Evolutionary conservation across 1,139 yeast species (phyloP).

Genomic region (Kodamaea alishanica): DNA sequence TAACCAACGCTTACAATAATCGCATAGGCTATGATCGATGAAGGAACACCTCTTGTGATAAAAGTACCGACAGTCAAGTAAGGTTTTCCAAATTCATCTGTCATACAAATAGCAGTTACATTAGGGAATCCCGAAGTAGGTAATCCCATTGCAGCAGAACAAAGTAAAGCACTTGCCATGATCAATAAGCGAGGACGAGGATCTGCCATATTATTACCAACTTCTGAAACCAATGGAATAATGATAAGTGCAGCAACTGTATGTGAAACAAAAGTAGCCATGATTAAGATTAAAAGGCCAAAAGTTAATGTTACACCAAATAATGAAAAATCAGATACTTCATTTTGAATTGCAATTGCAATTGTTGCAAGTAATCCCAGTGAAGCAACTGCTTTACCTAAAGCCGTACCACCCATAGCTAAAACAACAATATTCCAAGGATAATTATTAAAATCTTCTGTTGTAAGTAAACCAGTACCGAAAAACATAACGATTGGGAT

Average conservation of each 20-base stretch:
- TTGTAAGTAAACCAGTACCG: conserved; percentile 64
- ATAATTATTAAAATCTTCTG: conserved; percentile 65
- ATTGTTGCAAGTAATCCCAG: conserved; percentile 66
- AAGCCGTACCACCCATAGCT: conserved; percentile 78
- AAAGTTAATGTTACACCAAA: conserved; percentile 62
- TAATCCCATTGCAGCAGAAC: conserved; percentile 76
- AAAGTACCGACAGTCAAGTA: conserved; percentile 63
- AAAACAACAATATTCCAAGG: conserved; percentile 75
- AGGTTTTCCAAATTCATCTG: conserved; percentile 66
- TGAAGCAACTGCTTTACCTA: conserved; percentile 71
- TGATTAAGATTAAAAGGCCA: conserved; percentile 60
- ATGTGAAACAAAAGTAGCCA: conserved; percentile 75
- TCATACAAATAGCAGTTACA: conserved; percentile 75
- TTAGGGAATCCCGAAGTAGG: conserved; percentile 79
- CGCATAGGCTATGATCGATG: conserved; percentile 53
- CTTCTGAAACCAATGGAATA: conserved; percentile 65
- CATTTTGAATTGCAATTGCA: conserved; percentile 53
- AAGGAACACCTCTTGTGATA: conserved; percentile 69
- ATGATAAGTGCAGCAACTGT: conserved; percentile 75
- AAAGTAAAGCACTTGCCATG: conserved; percentile 62
- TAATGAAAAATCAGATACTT: conserved; percentile 53
- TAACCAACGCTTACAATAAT: conserved; percentile 63
- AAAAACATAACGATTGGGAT: conserved; percentile 64
- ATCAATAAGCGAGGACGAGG: conserved; percentile 60
- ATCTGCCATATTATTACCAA: conserved; percentile 54